Evolutionary conservation across 139 green algal genomes (phyloP), one percentile per base, ranked within the genome.

Genomic region (Picochlorum sp.): DNA sequence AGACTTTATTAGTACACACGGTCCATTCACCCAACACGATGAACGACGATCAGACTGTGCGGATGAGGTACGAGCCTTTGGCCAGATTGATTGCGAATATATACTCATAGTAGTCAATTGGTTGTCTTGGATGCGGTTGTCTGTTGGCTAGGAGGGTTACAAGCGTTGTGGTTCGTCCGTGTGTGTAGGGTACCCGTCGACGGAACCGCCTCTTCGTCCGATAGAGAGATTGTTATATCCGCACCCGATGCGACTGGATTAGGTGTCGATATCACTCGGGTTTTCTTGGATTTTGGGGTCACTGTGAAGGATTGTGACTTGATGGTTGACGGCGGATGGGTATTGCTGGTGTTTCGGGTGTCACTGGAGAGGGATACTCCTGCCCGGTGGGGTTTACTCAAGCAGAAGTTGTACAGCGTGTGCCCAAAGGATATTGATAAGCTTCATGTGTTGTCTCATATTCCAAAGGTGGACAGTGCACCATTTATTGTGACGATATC

Each of bases 211-310:
- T 41, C 8, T 9, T 41, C 34, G 34, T 41, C 34, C 8, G 50
- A 71, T 34, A 58, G 76, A 2, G 78, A 87, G 30, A 62, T 87
- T 28, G 60, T 72, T 14, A 83, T 87, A 61, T 74, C 51, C 24
- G 82, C 74, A 57, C 75, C 78, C 9, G 80, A 87, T 60, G 74
- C 74, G 24, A 87, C 76, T 0, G 73, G 76, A 4, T 44, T 78
- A 11, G 73, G 68, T 5, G 61, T 65, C 0, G 70, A 79, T 56
- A 64, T 87, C 30, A 57, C 72, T 11, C 64, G 80, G 38, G 65
- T 83, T 57, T 45, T 87, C 38, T 67, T 87, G 15, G 79, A 87
- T 61, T 85, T 82, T 80, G 78, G 78, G 8, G 56, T 87, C 11
- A 63, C 60, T 1, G 77, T 85, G 21, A 20, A 79, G 3, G 37